Percentiles rank a stretch among this genome's conserved stretches.
phyloP scores from a whole-genome alignment of 2,329 filamentous ascomycete species.

The Bipolaris oryzae region DNA sequence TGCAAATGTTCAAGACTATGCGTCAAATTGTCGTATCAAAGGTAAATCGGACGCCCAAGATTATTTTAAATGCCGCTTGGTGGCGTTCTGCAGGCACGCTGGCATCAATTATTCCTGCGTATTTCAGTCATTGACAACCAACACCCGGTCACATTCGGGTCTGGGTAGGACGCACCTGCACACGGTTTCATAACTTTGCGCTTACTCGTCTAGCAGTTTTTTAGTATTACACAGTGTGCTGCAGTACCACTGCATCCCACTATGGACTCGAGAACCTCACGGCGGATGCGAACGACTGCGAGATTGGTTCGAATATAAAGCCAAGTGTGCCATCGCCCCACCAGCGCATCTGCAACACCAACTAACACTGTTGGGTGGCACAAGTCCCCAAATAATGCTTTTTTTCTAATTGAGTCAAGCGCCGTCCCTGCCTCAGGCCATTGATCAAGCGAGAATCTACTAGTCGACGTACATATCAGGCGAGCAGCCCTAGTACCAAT shows the following conservation, averaged over 20 bases:
- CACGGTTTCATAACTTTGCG: not conserved
- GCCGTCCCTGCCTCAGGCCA: not conserved
- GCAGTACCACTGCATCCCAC: slow-evolving; percentile 20
- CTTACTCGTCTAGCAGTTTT: slow-evolving; percentile 15
- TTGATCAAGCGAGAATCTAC: not conserved
- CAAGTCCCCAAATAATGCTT: slow-evolving; percentile 13
- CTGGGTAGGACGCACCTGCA: slow-evolving; percentile 14
- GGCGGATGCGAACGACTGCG: slow-evolving; percentile 13
- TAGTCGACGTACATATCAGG: not conserved
- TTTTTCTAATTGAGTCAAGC: not conserved
- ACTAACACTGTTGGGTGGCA: not conserved
- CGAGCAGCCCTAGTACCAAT: slow-evolving; percentile 1
- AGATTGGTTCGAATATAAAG: slow-evolving; percentile 22
- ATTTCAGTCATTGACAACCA: slow-evolving; percentile 19
- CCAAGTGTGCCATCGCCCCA: not conserved
- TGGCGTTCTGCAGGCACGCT: slow-evolving; percentile 27
- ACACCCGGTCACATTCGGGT: slow-evolving; percentile 22
- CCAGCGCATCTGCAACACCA: not conserved
- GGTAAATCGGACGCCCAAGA: slow-evolving; percentile 27
- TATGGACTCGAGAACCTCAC: slow-evolving; percentile 31
- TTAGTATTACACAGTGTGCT: slow-evolving; percentile 27
- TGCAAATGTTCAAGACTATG: slow-evolving; percentile 8
- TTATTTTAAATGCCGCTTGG: slow-evolving; percentile 20
- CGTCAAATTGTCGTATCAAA: slow-evolving; percentile 25
- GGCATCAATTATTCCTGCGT: slow-evolving; percentile 27